Conservation (phyloP, 2,329 filamentous ascomycete species). For the Ceratocystis huliohia region DNA sequence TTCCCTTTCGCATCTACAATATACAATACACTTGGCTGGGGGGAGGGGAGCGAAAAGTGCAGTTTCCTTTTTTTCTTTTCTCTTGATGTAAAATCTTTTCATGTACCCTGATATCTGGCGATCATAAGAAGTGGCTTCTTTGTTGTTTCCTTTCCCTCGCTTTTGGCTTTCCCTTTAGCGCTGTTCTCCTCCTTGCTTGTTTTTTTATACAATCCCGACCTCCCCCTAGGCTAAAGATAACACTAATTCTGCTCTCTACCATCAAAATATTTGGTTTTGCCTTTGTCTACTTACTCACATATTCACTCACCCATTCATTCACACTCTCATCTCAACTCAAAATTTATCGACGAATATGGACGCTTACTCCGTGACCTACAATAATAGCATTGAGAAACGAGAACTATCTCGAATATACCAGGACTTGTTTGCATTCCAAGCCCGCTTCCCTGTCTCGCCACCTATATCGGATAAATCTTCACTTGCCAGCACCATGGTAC, state of each 20-base stretch:
- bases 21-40: background rate
- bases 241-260: too few relatives aligned
- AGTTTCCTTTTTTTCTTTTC: constrained; percentile 1
- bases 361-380: constrained; percentile 18
- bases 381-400: constrained; percentile 16
- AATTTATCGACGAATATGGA: constrained; percentile 14
- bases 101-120: background rate
- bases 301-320: background rate
- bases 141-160: background rate
- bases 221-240: too few relatives aligned
- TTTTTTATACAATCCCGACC: too few relatives aligned
- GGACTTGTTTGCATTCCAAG: constrained; percentile 19
- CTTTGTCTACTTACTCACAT: too few relatives aligned
- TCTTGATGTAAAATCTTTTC: background rate
- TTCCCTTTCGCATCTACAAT: background rate
- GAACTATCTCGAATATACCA: constrained; percentile 16
- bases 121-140: constrained; percentile 1
- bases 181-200: too few relatives aligned
- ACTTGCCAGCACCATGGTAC: constrained; percentile 13
- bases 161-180: background rate
- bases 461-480: constrained; percentile 12
- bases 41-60: background rate
- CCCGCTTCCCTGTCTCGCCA: constrained; percentile 6
- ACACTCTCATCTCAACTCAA: background rate
- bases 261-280: too few relatives aligned